Evolutionary conservation across 73 alveolate genomes (phyloP).

Genomic region (Breviolum minutum): DNA sequence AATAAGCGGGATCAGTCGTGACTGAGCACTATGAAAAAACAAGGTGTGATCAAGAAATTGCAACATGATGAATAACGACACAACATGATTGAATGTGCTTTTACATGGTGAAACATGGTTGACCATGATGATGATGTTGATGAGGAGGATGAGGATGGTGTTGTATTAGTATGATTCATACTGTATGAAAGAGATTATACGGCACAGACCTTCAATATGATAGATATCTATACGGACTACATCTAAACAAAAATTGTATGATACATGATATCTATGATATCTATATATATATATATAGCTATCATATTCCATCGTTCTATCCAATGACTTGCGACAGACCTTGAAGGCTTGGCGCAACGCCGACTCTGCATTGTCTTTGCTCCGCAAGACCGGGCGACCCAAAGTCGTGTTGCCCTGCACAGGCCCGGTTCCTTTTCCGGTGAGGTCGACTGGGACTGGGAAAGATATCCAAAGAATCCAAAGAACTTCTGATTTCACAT

Average conservation of each 20-base stretch:
- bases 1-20: background rate
- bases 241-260: too few relatives aligned
- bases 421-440: constrained; percentile 27
- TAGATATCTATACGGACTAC: background rate
- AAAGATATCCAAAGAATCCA: background rate
- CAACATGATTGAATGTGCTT: too few relatives aligned
- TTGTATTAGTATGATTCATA: too few relatives aligned
- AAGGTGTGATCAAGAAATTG: too few relatives aligned
- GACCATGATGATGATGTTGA: too few relatives aligned
- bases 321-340: background rate
- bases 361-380: constrained; percentile 54
- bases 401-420: constrained; percentile 34
- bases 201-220: background rate
- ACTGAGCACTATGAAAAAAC: too few relatives aligned
- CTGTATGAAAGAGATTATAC: too few relatives aligned
- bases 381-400: constrained; percentile 32
- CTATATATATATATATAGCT: too few relatives aligned
- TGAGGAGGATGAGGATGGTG: too few relatives aligned
- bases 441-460: background rate
- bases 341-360: constrained; percentile 72
- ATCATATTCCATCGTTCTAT: background rate
- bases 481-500: background rate
- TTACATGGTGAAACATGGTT: too few relatives aligned
- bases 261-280: background rate
- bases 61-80: too few relatives aligned